Percentiles rank a stretch among this genome's conserved stretches.
phyloP scores from a whole-genome alignment of 2,329 filamentous ascomycete genomes.

The Colletotrichum cuscutae region DNA sequence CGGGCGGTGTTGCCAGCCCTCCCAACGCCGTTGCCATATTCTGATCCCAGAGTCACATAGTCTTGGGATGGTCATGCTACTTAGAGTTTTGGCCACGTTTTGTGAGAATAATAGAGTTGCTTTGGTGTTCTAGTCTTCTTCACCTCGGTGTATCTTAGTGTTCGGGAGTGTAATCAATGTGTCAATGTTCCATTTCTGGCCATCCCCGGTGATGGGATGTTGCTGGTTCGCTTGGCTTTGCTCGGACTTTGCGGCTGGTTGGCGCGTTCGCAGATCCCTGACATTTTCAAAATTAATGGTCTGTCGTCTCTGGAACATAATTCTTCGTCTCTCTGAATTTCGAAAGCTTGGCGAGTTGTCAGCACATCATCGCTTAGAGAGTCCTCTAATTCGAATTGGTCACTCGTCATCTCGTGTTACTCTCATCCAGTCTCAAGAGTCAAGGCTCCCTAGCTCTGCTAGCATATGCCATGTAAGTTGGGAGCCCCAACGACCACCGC shows the following conservation, averaged over 20 bases:
- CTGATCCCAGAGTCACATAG: background rate
- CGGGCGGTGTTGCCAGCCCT: constrained; percentile 50
- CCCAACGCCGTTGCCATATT: constrained; percentile 52
- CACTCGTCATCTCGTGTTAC: constrained; percentile 1
- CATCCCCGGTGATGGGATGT: background rate
- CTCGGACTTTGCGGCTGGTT: background rate
- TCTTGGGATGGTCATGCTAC: background rate
- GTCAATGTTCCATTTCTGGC: background rate
- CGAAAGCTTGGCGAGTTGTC: background rate
- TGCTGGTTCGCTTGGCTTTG: background rate
- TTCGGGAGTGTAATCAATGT: too few species aligned
- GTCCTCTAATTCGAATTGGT: background rate
- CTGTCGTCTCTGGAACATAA: background rate
- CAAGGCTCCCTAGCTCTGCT: background rate
- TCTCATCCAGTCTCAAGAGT: background rate
- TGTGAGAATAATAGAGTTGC: background rate
- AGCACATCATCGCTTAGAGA: background rate
- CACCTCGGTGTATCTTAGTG: background rate
- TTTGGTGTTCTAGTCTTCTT: background rate
- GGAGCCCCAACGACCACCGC: background rate
- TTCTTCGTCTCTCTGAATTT: background rate
- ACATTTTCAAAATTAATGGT: background rate
- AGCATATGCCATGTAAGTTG: background rate
- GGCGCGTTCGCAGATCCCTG: constrained; percentile 4
- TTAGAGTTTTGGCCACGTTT: background rate